Percentiles rank a stretch among this genome's conserved stretches.
Evolutionary conservation across 306 rosid species (phyloP).

Genomic region (Alnus glutinosa): DNA sequence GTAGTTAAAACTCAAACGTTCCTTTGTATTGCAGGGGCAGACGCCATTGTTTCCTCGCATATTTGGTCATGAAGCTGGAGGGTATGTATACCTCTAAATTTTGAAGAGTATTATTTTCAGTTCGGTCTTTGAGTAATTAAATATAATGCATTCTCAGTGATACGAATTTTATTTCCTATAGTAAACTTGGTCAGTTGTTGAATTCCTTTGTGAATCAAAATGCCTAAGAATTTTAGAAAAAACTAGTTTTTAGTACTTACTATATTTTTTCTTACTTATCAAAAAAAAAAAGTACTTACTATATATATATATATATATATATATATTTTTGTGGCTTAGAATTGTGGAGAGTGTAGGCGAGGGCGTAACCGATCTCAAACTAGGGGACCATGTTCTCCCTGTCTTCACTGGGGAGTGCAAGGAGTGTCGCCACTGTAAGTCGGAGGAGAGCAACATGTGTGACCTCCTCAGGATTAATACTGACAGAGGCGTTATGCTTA

Average conservation of each 20-base stretch:
- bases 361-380: slow-evolving; percentile 83
- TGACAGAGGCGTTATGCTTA: slow-evolving; percentile 76
- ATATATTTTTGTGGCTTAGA: slow-evolving; percentile 36
- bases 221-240: not conserved
- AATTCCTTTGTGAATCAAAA: not conserved
- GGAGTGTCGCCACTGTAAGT: slow-evolving; percentile 78
- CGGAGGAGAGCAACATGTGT: slow-evolving; percentile 96
- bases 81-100: slow-evolving; percentile 44
- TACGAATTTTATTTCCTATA: too few species aligned
- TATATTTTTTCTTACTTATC: too few species aligned
- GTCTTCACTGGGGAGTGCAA: slow-evolving; percentile 92
- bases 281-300: too few species aligned
- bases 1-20: slow-evolving; percentile 12
- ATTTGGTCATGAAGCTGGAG: slow-evolving; percentile 96
- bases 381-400: slow-evolving; percentile 90
- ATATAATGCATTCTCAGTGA: too few species aligned
- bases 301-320: too few species aligned
- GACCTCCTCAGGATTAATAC: slow-evolving; percentile 88
- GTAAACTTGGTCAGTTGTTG: not conserved
- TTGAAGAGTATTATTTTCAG: not conserved
- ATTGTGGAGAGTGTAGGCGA: slow-evolving; percentile 84
- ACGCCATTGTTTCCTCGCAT: slow-evolving; percentile 88
- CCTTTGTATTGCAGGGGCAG: slow-evolving; percentile 62
- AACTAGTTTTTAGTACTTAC: not conserved
- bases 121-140: not conserved